Conservation (phyloP, 768 basidiomycete genomes). For the Tephrocybe rancida region DNA sequence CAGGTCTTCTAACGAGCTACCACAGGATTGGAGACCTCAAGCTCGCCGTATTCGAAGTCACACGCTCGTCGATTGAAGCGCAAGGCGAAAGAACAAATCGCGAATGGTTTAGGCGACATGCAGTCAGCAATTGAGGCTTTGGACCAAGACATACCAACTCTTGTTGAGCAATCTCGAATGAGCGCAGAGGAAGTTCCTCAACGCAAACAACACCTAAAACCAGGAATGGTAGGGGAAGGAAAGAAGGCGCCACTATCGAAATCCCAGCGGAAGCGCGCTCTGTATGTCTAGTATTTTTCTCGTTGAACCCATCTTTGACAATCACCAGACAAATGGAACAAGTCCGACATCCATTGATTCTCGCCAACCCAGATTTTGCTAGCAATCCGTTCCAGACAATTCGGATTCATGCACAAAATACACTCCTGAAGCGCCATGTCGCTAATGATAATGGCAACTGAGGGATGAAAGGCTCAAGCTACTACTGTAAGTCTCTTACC, state of each 20-base stretch:
- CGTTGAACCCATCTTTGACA: neutral
- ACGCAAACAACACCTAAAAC: constrained; percentile 29
- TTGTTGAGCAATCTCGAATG: constrained; percentile 15
- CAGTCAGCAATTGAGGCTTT: constrained; percentile 57
- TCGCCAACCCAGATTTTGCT: constrained; percentile 64
- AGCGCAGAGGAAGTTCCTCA: constrained; percentile 17
- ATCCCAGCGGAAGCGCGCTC: constrained; percentile 63
- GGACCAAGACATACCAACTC: constrained; percentile 33
- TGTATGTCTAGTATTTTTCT: constrained; percentile 50
- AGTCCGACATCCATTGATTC: constrained; percentile 69
- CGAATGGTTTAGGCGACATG: constrained; percentile 51
- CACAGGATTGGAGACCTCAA: constrained; percentile 50
- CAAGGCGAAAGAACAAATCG: constrained; percentile 64
- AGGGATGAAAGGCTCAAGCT: too few relatives aligned
- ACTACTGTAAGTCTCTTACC: too few relatives aligned
- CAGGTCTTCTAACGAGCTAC: neutral
- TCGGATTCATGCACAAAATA: constrained; percentile 79
- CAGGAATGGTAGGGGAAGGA: constrained; percentile 69
- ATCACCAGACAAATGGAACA: constrained; percentile 60
- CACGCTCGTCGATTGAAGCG: constrained; percentile 72
- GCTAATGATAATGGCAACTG: neutral
- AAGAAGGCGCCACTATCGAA: constrained; percentile 58
- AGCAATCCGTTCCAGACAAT: constrained; percentile 78
- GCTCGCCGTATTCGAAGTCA: constrained; percentile 68
- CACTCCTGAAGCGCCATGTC: constrained; percentile 56